Conservation (phyloP, 345 rosid species). For the Laguncularia racemosa region DNA sequence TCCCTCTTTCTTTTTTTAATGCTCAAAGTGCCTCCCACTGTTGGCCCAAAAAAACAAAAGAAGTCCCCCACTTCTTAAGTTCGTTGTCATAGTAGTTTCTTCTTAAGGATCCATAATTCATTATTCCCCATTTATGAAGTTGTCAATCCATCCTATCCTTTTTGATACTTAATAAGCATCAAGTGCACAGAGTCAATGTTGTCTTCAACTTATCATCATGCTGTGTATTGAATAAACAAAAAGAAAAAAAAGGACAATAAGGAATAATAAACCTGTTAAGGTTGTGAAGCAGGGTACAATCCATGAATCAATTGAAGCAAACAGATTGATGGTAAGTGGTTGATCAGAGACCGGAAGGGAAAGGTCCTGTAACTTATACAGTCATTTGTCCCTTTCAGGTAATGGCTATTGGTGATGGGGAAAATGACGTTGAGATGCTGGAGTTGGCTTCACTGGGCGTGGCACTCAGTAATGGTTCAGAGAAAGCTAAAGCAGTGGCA, state of each 20-base stretch:
- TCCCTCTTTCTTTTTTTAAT: neutral
- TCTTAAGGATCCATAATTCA: neutral
- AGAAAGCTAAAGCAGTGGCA: conserved; percentile 87
- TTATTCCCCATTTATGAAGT: neutral
- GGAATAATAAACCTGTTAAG: no score
- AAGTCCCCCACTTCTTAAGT: neutral
- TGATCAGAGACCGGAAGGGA: no score
- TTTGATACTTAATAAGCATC: neutral
- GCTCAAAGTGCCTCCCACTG: no score
- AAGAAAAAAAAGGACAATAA: no score
- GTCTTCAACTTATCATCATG: no score
- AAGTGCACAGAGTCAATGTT: no score
- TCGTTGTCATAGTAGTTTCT: neutral
- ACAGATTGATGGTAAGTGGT: no score
- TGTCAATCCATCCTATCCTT: neutral
- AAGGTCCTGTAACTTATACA: no score
- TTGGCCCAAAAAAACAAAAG: no score
- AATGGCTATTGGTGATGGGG: conserved; percentile 96
- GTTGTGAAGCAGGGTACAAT: no score
- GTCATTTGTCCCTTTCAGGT: conserved; percentile 31
- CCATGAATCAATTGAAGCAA: no score
- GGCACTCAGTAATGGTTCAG: conserved; percentile 79
- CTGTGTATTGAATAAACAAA: no score
- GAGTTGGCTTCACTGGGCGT: conserved; percentile 76
- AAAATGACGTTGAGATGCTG: conserved; percentile 87